Evolutionary conservation across 257 asterid species (phyloP), one percentile per base, ranked within the genome.

Genomic region (Euphrasia confusa): DNA sequence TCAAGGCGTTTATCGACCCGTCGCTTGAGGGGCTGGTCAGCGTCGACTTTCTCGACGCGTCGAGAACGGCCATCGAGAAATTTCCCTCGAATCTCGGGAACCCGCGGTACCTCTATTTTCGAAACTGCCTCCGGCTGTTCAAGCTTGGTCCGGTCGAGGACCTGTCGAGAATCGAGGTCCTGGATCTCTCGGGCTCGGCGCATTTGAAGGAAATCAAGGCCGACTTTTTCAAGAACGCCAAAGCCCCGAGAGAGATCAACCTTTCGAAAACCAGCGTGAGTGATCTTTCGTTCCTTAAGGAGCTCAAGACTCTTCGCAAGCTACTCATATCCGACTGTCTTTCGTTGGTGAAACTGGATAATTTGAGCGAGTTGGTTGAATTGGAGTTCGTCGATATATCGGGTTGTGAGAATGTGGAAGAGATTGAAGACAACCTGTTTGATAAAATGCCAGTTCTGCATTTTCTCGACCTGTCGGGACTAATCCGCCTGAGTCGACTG

Each of bases 1-100:
- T 79, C 13, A 68, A 79, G n/a, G 71, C 61, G 39, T 77, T 79
- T 17, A 64, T 73, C n/a, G 81, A 79, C 66, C 74, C 80, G n/a
- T 64, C 75, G 10, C 35, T 76, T 8, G 68, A 69, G 44, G 45
- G 62, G 0, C 74, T 79, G 48, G 0, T 10, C 4, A 54, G n/a
- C 27, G 71, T 76, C n/a, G 54, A 13, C 27, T 54, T 68, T 32
- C 47, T 79, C 60, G 71, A 73, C 60, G 65, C 67, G 9, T 79
- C 84, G 2, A 12, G 61, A 63, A 79, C 84, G 44, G 39, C 75
- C 13, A 60, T 76, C 50, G 37, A 18, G 32, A 52, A 64, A 58
- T 33, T 79, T 18, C 81, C 81, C 11, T 54, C 71, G 24, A 72
- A 65, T 28, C 10, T 76, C 30, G 58, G 72, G 12, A 67, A 52